Evolutionary conservation across 192 early-diverging fungal genomes (phyloP), one percentile per base, ranked within the genome.

Genomic region (Gryganskiella cystojenkinii): DNA sequence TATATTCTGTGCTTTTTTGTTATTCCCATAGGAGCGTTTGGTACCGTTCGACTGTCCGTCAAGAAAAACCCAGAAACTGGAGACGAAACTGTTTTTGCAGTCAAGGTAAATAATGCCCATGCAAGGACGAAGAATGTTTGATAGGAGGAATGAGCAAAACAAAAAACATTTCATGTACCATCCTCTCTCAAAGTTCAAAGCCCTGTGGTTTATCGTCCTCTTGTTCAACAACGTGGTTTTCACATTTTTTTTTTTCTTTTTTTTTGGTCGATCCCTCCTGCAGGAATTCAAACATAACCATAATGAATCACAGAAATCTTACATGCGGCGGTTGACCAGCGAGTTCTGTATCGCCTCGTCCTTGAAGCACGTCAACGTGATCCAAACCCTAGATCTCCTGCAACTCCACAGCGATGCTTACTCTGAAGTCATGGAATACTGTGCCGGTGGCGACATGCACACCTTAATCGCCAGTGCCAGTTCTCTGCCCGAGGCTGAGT

Each of bases 311-410:
- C 46, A 78, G 27, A 89, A 82, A 47, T 61, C 70, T 25, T 89
- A 89, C 64, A 76, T 89, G 59, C 81, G 84, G 13, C 81, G 86
- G 24, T 57, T 90, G 20, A 88, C 85, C 7, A 82, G 85, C 31
- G 94, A 95, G 68, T 96, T 95, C 67, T 95, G 93, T 67, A 96
- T 96, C 62, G 84, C 87, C 6, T 93, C 92, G 8, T 86, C 90
- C 3, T 79, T 96, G 4, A 83, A 91, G 40, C 93, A 95, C 68
- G 74, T 81, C 54, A 93, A 96, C 58, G 87, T 96, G 27, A 90
- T 96, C 47, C 70, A 90, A 53, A 95, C 92, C 1, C 78, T 95
- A 13, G 95, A 96, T 75, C 78, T 96, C 51, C 61, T 89, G 24
- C 88, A 85, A 35, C 85, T 91, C 25, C 90, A 90, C 33, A 92